phyloP scores from a whole-genome alignment of 176 grass and related monocot genomes.

The Hordeum marinum region DNA sequence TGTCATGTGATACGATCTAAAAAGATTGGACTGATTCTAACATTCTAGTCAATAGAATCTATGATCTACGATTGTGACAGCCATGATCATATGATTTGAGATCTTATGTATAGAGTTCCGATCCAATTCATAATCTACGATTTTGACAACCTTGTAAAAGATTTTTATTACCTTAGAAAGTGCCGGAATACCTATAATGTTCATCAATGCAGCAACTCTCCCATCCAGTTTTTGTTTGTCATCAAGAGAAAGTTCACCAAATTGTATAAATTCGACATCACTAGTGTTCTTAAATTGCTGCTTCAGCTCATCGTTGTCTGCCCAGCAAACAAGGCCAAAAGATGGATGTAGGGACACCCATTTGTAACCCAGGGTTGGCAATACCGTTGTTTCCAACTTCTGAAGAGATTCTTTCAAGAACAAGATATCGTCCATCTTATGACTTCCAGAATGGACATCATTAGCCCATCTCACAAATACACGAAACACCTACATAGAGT shows the following conservation, averaged over 20 bases:
- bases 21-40: neutral
- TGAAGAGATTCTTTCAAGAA: conserved; percentile 72
- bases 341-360: conserved; percentile 88
- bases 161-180: conserved; percentile 78
- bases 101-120: neutral
- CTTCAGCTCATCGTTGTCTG: conserved; percentile 69
- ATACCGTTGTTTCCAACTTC: conserved; percentile 61
- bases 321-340: conserved; percentile 88
- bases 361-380: conserved; percentile 70
- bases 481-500: conserved; percentile 48
- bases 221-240: conserved; percentile 44
- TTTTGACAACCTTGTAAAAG: neutral
- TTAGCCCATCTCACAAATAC: conserved; percentile 78
- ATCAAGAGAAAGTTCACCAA: conserved; percentile 60
- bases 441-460: conserved; percentile 50
- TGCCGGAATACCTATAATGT: conserved; percentile 70
- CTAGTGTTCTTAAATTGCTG: conserved; percentile 50
- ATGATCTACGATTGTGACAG: neutral
- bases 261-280: conserved; percentile 53
- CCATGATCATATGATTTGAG: neutral
- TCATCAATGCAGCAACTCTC: conserved; percentile 68
- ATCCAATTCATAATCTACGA: neutral
- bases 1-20: neutral
- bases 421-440: conserved; percentile 46
- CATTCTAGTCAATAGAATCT: neutral